phyloP scores from a whole-genome alignment of 169 alveolate species.

The Plasmodium knowlesi region DNA sequence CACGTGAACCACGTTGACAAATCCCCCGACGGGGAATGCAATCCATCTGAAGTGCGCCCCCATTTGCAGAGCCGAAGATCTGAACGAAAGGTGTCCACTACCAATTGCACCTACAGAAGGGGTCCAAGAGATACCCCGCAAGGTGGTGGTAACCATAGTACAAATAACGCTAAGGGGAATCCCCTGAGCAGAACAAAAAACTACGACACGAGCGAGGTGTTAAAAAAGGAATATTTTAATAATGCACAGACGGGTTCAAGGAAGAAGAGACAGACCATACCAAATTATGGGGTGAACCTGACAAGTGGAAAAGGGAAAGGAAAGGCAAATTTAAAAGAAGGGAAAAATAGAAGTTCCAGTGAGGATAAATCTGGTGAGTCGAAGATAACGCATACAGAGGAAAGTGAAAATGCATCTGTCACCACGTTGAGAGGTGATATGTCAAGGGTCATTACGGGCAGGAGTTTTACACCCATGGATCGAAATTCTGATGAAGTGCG shows the following conservation, averaged over 20 bases:
- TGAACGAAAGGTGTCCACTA: background rate
- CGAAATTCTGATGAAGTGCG: background rate
- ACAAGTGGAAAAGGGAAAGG: background rate
- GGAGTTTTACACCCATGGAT: background rate
- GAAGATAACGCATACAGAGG: background rate
- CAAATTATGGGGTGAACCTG: background rate
- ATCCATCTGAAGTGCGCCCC: background rate
- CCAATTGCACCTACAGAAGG: background rate
- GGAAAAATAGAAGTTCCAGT: background rate
- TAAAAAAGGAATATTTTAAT: constrained; percentile 46
- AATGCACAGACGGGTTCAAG: background rate
- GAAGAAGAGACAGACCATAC: background rate
- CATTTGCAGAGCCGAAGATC: background rate
- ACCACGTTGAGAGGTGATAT: background rate
- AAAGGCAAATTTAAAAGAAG: background rate
- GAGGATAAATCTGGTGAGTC: background rate
- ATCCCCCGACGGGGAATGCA: background rate
- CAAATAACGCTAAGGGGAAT: background rate
- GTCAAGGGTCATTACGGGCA: background rate
- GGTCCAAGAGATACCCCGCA: background rate
- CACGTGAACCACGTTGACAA: background rate
- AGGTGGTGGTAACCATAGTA: background rate
- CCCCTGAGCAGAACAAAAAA: constrained; percentile 9
- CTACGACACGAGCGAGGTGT: constrained; percentile 61
- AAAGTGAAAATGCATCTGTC: background rate